Evolutionary conservation across 129 eudicot species (phyloP), one percentile per base, ranked within the genome.

Genomic region (Escallonia herrerae): DNA sequence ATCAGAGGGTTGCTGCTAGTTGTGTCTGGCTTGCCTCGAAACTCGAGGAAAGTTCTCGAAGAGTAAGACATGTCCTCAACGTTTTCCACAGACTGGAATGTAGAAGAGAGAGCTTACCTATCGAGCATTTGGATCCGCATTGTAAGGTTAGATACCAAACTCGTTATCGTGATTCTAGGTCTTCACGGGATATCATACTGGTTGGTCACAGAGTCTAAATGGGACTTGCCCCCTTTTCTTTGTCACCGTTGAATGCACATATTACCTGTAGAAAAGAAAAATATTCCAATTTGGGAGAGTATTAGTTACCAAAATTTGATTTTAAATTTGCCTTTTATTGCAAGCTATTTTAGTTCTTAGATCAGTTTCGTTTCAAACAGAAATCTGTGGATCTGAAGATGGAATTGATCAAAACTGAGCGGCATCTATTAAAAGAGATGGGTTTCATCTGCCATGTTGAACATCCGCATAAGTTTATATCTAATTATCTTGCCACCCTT

Each of bases 11-110:
- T 73, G 95, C 97, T 56, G 97, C 97, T 2, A 83, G 95, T 61
- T 90, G 97, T 80, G 87, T 90, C 45, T 90, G 89, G 94, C 90
- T 90, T 79, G 97, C 97, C 8, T 87, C 97, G 14, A 90, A 87
- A 60, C 85, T 90, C 3, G 95, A 87, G 77, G 95, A 90, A 73
- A 72, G 82, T 77, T 95, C 95, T 47, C 78, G 90, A 63, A 82
- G 81, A 77, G 95, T 90, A 22, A 82, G 93, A 61, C 95, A 90
- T 49, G 83, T 90, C 41, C 80, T 90, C 40, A 69, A 82, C 71
- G 97, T 90, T 74, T 87, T 90, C 66, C 83, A 87, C 56, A 77
- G 93, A 78, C 84, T 90, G 93, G 97, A 90, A 65, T 80, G 95
- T 72, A 81, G 97, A 72, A 84, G 97, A 74, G 97, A 90, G 71